A percentile compares a stretch with the other conserved stretches of the same genome.
Conservation (phyloP, 495 filamentous ascomycete species). For the Penicillium waksmanii region DNA sequence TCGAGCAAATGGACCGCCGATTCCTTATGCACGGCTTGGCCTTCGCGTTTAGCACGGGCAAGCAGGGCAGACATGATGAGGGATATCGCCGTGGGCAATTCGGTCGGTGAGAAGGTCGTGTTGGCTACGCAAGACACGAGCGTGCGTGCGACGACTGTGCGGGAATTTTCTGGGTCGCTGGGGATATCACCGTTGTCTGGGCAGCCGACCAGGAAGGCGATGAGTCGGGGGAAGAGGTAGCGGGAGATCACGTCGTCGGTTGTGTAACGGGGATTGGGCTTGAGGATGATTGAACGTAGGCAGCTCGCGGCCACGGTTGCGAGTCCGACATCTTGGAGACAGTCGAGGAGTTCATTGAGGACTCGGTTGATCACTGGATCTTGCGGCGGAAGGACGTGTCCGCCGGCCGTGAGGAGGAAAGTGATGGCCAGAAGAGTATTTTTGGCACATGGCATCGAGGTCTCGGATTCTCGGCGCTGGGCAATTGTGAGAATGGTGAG, state of each 20-base stretch:
- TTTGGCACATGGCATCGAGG: constrained; percentile 84
- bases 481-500: constrained; percentile 78
- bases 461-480: constrained; percentile 81
- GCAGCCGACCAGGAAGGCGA: constrained; percentile 71
- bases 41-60: constrained; percentile 62
- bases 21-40: constrained; percentile 58
- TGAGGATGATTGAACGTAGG: constrained; percentile 78
- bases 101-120: constrained; percentile 46
- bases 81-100: constrained; percentile 65
- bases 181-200: constrained; percentile 56
- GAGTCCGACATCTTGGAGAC: constrained; percentile 75
- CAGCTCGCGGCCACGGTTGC: constrained; percentile 89
- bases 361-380: constrained; percentile 72
- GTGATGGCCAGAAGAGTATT: constrained; percentile 88
- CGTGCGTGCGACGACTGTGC: constrained; percentile 69
- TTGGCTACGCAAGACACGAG: constrained; percentile 69
- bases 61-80: constrained; percentile 82
- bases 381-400: constrained; percentile 68
- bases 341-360: constrained; percentile 79
- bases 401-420: constrained; percentile 81
- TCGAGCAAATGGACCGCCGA: constrained; percentile 78
- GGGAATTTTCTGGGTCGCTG: constrained; percentile 74
- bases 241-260: constrained; percentile 75
- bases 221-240: constrained; percentile 73
- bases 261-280: constrained; percentile 61